Conservation (phyloP, 805 yeast species). For the Saturnispora halmiae region DNA sequence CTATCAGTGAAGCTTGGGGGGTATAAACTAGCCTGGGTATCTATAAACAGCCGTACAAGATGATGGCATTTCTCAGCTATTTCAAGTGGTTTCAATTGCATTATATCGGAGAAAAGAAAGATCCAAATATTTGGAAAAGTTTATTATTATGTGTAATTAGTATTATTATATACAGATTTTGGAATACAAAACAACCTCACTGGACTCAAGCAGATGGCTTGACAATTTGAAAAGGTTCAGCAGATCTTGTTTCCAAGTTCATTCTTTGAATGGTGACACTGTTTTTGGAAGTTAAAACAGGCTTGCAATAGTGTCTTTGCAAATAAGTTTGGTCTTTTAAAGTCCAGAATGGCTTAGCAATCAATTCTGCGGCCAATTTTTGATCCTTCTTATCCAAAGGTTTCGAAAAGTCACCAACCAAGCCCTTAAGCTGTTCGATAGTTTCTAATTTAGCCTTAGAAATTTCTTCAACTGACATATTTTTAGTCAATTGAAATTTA, state of each 20-base stretch:
- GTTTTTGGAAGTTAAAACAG: constrained; percentile 48
- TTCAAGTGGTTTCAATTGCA: not conserved
- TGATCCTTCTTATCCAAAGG: constrained; percentile 6
- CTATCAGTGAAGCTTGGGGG: constrained; percentile 1
- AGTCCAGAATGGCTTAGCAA: constrained; percentile 33
- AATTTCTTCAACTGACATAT: constrained; percentile 31
- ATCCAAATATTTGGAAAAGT: not conserved
- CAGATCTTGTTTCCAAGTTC: constrained; percentile 45
- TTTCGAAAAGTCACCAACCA: constrained; percentile 14
- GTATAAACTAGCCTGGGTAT: not conserved
- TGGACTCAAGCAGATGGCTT: constrained; percentile 36
- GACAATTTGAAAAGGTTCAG: constrained; percentile 47
- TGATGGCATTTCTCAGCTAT: constrained; percentile 1
- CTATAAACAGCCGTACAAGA: constrained; percentile 1
- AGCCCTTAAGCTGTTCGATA: constrained; percentile 15
- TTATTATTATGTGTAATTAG: not conserved
- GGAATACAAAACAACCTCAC: not conserved
- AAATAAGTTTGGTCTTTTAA: constrained; percentile 32
- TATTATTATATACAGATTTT: not conserved
- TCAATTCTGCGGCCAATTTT: constrained; percentile 31
- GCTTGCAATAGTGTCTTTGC: constrained; percentile 43
- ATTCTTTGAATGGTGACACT: constrained; percentile 47
- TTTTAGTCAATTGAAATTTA: constrained; percentile 31
- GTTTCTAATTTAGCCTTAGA: constrained; percentile 17
- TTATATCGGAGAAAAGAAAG: not conserved